Percentiles rank a stretch among this genome's conserved stretches.
Evolutionary conservation across 176 grass and related monocot genomes (phyloP).

Genomic region (Paspalum notatum): DNA sequence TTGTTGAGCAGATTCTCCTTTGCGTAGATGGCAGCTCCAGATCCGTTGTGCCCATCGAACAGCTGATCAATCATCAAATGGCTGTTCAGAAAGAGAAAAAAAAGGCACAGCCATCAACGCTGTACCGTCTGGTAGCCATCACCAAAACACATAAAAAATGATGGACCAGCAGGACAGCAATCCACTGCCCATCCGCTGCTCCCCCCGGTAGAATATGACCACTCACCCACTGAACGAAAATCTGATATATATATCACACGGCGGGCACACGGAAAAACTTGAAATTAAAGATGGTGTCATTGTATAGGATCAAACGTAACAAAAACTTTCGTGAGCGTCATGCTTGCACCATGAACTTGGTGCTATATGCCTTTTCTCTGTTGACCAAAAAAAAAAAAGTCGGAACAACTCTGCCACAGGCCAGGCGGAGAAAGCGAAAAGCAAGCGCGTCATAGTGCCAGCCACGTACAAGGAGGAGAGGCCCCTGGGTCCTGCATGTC

Average conservation of each 20-base stretch:
- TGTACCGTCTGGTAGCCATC: constrained; percentile 48
- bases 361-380: not conserved
- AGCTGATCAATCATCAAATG: constrained; percentile 68
- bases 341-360: not conserved
- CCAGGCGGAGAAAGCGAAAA: not conserved
- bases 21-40: constrained; percentile 85
- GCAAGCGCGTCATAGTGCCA: not conserved
- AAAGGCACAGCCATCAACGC: not conserved
- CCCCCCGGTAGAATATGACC: not conserved
- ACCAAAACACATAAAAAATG: constrained; percentile 7
- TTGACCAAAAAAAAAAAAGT: not conserved
- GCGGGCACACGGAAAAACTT: too few species aligned
- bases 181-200: not conserved
- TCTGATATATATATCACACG: too few species aligned
- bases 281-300: too few species aligned
- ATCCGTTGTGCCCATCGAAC: constrained; percentile 94
- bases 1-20: constrained; percentile 86
- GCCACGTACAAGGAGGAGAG: constrained; percentile 31
- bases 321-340: not conserved
- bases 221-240: not conserved
- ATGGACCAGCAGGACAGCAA: not conserved
- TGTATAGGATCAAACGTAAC: not conserved
- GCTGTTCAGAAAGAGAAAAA: not conserved
- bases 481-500: constrained; percentile 17
- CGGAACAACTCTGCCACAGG: not conserved